phyloP scores from a whole-genome alignment of 306 rosid species.

The cucumber (Cucumis sativus) region Cucumber_9930_V3 NC_026660.2:27927001-27927500 shows the following conservation, averaged over 20 bases:
- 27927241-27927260: too few relatives aligned
- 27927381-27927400: not conserved
- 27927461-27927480: not conserved
- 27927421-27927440: not conserved
- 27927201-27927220: too few relatives aligned
- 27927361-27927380: too few relatives aligned
- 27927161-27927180: not conserved
- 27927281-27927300: too few relatives aligned
- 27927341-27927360: too few relatives aligned
- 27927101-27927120: not conserved
- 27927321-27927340: too few relatives aligned
- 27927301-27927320: too few relatives aligned
- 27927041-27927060: conserved; percentile 93
- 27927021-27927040: conserved; percentile 81
- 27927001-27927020: conserved; percentile 68
- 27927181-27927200: not conserved
- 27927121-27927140: not conserved
- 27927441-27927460: not conserved
- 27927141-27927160: not conserved
- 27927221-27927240: too few relatives aligned
- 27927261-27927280: too few relatives aligned
- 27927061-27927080: conserved; percentile 34
- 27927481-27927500: not conserved
- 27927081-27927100: conserved; percentile 2
- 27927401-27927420: not conserved